Evolutionary conservation across 2,329 filamentous ascomycete species (phyloP).

Genomic region (Helotiales sp.): DNA sequence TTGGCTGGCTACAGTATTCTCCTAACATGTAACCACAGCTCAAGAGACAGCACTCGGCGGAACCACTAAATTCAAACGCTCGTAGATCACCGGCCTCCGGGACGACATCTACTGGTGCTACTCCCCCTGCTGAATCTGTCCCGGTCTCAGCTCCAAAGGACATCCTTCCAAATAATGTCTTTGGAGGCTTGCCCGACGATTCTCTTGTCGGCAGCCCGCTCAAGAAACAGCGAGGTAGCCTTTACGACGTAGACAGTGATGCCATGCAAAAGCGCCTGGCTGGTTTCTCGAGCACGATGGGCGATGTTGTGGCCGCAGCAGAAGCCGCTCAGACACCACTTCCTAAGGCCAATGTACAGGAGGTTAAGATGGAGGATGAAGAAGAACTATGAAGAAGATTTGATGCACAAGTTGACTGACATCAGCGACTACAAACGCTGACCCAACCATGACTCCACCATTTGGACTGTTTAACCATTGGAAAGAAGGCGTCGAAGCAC

Average conservation of each 20-base stretch:
- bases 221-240: constrained; percentile 71
- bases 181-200: constrained; percentile 48
- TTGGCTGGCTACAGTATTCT: background rate
- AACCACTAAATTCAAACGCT: constrained; percentile 54
- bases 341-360: constrained; percentile 1
- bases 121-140: constrained; percentile 42
- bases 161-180: constrained; percentile 38
- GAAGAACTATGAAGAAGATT: constrained; percentile 30
- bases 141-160: constrained; percentile 35
- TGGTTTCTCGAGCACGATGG: constrained; percentile 22
- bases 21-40: constrained; percentile 54
- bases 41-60: constrained; percentile 77
- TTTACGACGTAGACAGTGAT: constrained; percentile 49
- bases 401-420: background rate
- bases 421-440: background rate
- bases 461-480: background rate
- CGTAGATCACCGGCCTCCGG: constrained; percentile 48
- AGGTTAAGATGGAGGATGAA: constrained; percentile 21
- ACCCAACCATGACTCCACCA: background rate
- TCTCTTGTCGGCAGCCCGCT: constrained; percentile 65
- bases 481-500: background rate
- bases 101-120: constrained; percentile 41
- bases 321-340: constrained; percentile 32
- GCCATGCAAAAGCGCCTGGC: constrained; percentile 29
- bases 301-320: constrained; percentile 30